Percentiles rank a stretch among this genome's conserved stretches.
These are phyloP conservation scores for Trichoderma reesei DNA, from an alignment of 495 filamentous ascomycete genomes.

Conservation along the genomic window DNA sequence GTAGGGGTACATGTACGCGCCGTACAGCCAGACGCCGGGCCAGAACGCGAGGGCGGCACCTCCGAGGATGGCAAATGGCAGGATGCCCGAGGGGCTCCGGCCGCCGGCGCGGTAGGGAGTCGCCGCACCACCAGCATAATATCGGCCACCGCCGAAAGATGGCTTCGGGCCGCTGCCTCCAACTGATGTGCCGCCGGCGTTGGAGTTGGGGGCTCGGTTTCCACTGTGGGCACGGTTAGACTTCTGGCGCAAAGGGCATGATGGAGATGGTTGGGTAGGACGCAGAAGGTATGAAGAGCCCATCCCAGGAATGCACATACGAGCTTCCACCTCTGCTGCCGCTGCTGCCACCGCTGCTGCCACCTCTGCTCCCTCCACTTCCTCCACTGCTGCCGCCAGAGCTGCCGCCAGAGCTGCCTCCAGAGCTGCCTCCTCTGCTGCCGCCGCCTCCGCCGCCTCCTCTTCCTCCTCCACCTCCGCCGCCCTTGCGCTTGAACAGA, in stretches of 20 bases:
- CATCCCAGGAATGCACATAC: neutral
- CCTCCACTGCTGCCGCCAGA: slow-evolving; percentile 30
- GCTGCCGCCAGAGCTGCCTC: slow-evolving; percentile 34
- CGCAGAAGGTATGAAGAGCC: neutral
- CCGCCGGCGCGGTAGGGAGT: slow-evolving; percentile 58
- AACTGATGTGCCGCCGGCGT: slow-evolving; percentile 53
- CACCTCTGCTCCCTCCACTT: slow-evolving; percentile 19
- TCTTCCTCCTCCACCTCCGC: slow-evolving; percentile 41
- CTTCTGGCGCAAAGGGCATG: neutral
- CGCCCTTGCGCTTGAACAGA: slow-evolving; percentile 48
- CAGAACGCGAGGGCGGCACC: slow-evolving; percentile 46
- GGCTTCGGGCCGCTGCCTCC: slow-evolving; percentile 55
- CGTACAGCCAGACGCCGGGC: slow-evolving; percentile 50
- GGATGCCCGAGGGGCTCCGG: slow-evolving; percentile 45
- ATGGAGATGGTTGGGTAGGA: neutral
- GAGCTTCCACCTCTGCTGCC: slow-evolving; percentile 19
- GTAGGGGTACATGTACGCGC: slow-evolving; percentile 64
- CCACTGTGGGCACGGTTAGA: slow-evolving; percentile 12
- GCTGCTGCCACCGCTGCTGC: slow-evolving; percentile 18
- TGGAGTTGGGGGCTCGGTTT: slow-evolving; percentile 31
- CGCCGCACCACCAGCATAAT: slow-evolving; percentile 68
- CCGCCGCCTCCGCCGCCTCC: slow-evolving; percentile 35
- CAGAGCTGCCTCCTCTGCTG: slow-evolving; percentile 30
- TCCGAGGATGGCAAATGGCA: slow-evolving; percentile 46
- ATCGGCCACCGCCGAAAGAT: slow-evolving; percentile 54